These are phyloP conservation scores for Rhizopogon salebrosus DNA, from an alignment of 768 basidiomycete genomes.

Conservation along the genomic window DNA sequence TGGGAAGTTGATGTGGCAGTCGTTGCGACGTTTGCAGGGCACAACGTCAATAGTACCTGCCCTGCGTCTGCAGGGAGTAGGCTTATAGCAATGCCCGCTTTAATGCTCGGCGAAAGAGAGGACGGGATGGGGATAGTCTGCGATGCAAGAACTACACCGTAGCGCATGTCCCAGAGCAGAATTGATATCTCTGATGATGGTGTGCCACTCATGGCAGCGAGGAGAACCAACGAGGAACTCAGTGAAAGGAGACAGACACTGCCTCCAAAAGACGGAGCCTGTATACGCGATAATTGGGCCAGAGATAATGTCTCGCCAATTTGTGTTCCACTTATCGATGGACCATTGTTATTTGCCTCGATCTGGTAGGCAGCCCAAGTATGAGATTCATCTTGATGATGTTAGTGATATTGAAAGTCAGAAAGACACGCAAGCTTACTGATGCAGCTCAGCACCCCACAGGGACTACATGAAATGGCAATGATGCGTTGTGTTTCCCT, in stretches of 20 bases:
- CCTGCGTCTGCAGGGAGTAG: conserved; percentile 32
- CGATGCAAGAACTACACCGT: conserved; percentile 55
- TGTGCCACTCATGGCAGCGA: conserved; percentile 36
- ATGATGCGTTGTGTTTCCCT: not conserved
- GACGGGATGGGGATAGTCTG: conserved; percentile 48
- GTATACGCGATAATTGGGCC: conserved; percentile 20
- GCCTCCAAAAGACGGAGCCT: not conserved
- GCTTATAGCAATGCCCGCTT: conserved; percentile 23
- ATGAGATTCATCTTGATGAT: conserved; percentile 36
- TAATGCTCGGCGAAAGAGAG: conserved; percentile 27
- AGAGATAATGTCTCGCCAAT: conserved; percentile 17
- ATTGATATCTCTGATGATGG: conserved; percentile 41
- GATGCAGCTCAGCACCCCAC: conserved; percentile 47
- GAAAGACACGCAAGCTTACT: conserved; percentile 29
- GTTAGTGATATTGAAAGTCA: not conserved
- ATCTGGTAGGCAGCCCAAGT: conserved; percentile 36
- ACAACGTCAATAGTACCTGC: conserved; percentile 47
- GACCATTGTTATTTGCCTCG: conserved; percentile 12
- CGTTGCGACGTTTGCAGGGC: not conserved
- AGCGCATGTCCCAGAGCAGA: conserved; percentile 67
- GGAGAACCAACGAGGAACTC: conserved; percentile 53
- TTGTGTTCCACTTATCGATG: conserved; percentile 19
- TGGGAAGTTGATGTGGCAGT: conserved; percentile 28
- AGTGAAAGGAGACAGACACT: conserved; percentile 41
- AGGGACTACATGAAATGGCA: conserved; percentile 30